These are phyloP conservation scores for Monilinia aucupariae DNA, from an alignment of 2,329 filamentous ascomycete species.

Conservation along the genomic window DNA sequence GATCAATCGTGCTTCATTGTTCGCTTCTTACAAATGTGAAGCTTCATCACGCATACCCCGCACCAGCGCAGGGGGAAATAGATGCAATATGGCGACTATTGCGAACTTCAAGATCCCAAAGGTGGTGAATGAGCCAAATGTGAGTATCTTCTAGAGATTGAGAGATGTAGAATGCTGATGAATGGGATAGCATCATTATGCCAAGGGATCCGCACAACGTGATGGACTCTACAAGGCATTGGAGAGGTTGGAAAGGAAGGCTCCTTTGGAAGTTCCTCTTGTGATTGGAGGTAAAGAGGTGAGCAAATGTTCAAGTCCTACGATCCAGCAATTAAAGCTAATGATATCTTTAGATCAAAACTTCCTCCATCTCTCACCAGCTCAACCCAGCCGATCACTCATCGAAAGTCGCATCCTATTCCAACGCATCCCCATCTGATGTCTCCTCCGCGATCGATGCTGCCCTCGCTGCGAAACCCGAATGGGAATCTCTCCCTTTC, in stretches of 20 bases:
- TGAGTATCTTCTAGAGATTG: slow-evolving; percentile 44
- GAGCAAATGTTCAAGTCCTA: slow-evolving; percentile 29
- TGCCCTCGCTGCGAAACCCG: slow-evolving; percentile 52
- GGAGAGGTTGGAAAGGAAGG: slow-evolving; percentile 60
- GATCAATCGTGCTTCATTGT: slow-evolving; percentile 21
- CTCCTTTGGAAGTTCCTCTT: slow-evolving; percentile 73
- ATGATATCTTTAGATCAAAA: slow-evolving; percentile 52
- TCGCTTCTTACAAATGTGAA: slow-evolving; percentile 20
- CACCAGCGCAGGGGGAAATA: slow-evolving; percentile 13
- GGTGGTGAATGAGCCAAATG: slow-evolving; percentile 92
- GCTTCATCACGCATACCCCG: slow-evolving; percentile 26
- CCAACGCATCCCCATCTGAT: slow-evolving; percentile 70
- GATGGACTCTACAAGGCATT: slow-evolving; percentile 70
- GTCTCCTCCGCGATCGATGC: slow-evolving; percentile 48
- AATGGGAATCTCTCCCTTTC: slow-evolving; percentile 84
- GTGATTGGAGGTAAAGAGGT: slow-evolving; percentile 80
- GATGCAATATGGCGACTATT: slow-evolving; percentile 39
- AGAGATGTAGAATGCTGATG: slow-evolving; percentile 16
- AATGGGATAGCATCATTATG: slow-evolving; percentile 72
- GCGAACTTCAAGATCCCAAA: slow-evolving; percentile 84
- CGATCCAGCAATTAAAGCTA: neutral
- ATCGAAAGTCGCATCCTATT: slow-evolving; percentile 73
- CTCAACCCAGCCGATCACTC: slow-evolving; percentile 78
- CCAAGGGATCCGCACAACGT: slow-evolving; percentile 74
- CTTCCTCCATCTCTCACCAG: slow-evolving; percentile 62